Percentiles rank a stretch among this genome's conserved stretches.
Evolutionary conservation across 306 rosid species (phyloP).

Genomic region (Ceratonia siliqua): DNA sequence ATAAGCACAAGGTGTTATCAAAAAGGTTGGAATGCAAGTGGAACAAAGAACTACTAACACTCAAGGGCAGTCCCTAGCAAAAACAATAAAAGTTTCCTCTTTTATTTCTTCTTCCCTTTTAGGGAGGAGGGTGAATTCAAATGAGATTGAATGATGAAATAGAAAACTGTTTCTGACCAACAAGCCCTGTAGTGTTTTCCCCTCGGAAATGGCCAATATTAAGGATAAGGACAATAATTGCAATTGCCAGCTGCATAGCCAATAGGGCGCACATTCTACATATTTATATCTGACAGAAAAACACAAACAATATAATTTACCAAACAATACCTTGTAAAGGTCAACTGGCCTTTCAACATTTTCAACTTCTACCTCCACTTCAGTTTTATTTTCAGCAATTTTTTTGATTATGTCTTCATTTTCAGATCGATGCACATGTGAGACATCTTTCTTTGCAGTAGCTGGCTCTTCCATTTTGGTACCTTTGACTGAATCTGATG

Average conservation of each 20-base stretch:
- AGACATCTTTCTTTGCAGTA: constrained; percentile 40
- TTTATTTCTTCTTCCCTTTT: background rate
- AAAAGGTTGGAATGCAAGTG: background rate
- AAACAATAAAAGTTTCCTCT: background rate
- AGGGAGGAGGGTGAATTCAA: background rate
- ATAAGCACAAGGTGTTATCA: background rate
- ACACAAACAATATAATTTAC: background rate
- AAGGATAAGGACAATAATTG: background rate
- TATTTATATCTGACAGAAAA: background rate
- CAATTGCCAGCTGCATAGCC: background rate
- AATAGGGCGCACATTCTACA: background rate
- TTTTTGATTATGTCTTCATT: constrained; percentile 40
- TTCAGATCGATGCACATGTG: constrained; percentile 42
- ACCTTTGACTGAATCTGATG: constrained; percentile 71
- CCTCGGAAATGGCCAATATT: background rate
- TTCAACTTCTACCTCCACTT: constrained; percentile 70
- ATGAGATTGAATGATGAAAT: background rate
- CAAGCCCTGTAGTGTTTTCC: background rate
- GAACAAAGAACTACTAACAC: background rate
- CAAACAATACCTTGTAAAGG: constrained; percentile 75
- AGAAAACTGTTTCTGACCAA: background rate
- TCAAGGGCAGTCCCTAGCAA: background rate
- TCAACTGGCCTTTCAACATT: constrained; percentile 95
- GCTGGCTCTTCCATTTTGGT: constrained; percentile 51
- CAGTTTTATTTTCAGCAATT: constrained; percentile 45